Conservation (phyloP, 1,284 basidiomycete species). For the Phylloboletellus chloephorus region DNA sequence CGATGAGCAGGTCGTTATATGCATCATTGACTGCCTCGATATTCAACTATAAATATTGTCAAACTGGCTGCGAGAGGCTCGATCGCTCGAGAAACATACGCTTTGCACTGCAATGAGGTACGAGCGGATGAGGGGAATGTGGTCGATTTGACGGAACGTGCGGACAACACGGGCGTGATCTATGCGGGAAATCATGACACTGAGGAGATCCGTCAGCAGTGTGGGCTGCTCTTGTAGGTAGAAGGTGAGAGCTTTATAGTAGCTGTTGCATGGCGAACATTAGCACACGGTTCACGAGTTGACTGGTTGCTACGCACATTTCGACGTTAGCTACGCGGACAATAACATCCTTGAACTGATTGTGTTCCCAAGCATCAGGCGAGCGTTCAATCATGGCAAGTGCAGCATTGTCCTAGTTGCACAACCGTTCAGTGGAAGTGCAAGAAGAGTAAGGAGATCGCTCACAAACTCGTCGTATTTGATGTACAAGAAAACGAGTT, state of each 20-base stretch:
- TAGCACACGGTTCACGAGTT: neutral
- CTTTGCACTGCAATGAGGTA: slow-evolving; percentile 97
- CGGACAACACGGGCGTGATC: slow-evolving; percentile 94
- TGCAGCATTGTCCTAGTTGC: slow-evolving; percentile 81
- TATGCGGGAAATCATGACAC: slow-evolving; percentile 87
- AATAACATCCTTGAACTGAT: slow-evolving; percentile 96
- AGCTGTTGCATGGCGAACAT: slow-evolving; percentile 39
- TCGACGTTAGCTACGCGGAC: slow-evolving; percentile 97
- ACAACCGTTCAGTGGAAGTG: neutral
- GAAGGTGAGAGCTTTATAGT: slow-evolving; percentile 85
- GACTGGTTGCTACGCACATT: slow-evolving; percentile 54
- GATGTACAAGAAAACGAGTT: slow-evolving; percentile 96
- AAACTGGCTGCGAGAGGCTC: neutral
- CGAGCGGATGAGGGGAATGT: slow-evolving; percentile 90
- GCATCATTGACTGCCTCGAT: slow-evolving; percentile 97
- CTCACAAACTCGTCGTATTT: slow-evolving; percentile 93
- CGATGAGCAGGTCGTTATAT: slow-evolving; percentile 94
- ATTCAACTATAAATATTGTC: slow-evolving; percentile 60
- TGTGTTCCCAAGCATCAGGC: slow-evolving; percentile 97
- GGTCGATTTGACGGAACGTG: slow-evolving; percentile 93
- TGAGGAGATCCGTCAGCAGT: slow-evolving; percentile 88
- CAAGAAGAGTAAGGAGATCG: slow-evolving; percentile 11
- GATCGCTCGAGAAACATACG: slow-evolving; percentile 39
- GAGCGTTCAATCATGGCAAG: slow-evolving; percentile 98
- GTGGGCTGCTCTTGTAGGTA: slow-evolving; percentile 93